A percentile compares a stretch with the other conserved stretches of the same genome.
Conservation (phyloP, 176 grass and related monocot species). For the Carex parvula region DNA sequence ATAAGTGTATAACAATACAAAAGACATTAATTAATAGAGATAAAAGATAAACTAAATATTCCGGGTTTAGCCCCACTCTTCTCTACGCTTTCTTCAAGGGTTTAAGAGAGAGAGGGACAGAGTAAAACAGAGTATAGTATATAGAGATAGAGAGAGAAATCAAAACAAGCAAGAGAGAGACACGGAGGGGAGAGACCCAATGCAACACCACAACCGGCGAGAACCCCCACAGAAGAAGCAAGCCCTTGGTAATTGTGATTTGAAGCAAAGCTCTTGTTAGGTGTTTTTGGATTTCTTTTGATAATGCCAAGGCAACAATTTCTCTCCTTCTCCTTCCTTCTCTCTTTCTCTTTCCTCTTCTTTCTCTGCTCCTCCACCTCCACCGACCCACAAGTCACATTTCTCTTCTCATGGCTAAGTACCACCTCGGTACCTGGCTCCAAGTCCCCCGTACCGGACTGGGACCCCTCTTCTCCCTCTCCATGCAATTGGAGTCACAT, state of each 20-base stretch:
- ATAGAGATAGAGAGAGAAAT: not conserved
- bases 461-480: conserved; percentile 41
- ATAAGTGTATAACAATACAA: conserved; percentile 19
- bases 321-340: conserved; percentile 29
- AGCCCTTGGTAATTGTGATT: conserved; percentile 40
- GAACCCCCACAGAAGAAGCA: conserved; percentile 51
- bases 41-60: conserved; percentile 25
- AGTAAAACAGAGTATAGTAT: not conserved
- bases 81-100: conserved; percentile 38
- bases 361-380: not conserved
- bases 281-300: conserved; percentile 32
- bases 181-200: conserved; percentile 30
- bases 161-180: conserved; percentile 11
- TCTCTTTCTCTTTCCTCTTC: conserved; percentile 13
- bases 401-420: conserved; percentile 67
- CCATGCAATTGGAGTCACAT: conserved; percentile 90
- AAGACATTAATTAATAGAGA: conserved; percentile 7
- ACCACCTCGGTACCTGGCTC: conserved; percentile 23
- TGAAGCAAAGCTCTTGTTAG: conserved; percentile 56
- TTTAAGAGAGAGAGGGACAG: not conserved
- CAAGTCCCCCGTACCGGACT: conserved; percentile 43
- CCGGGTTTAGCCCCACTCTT: not conserved
- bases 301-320: conserved; percentile 53
- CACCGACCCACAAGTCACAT: conserved; percentile 37
- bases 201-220: conserved; percentile 47